Conservation (phyloP, 108 stramenopile species). For the Seminavis robusta region DNA sequence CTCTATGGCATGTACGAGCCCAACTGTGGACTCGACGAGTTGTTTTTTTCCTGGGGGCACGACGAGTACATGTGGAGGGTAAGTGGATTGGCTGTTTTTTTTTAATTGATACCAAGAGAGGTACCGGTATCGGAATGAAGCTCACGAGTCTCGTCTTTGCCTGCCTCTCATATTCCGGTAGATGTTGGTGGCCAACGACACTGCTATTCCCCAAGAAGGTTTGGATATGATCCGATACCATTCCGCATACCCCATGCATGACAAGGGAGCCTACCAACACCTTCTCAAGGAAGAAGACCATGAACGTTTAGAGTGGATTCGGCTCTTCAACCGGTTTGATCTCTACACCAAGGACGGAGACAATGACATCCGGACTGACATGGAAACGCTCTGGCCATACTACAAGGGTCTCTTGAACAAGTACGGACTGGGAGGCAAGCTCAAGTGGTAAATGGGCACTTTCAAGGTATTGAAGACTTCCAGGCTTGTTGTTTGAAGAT, state of each 20-base stretch:
- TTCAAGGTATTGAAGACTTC: too few relatives aligned
- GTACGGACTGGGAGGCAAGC: slow-evolving; percentile 60
- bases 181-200: slow-evolving; percentile 72
- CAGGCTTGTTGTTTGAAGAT: too few relatives aligned
- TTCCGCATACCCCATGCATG: slow-evolving; percentile 72
- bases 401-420: slow-evolving; percentile 64
- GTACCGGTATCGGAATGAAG: too few relatives aligned
- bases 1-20: slow-evolving; percentile 59
- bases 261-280: slow-evolving; percentile 62
- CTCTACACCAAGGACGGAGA: slow-evolving; percentile 77
- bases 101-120: too few relatives aligned
- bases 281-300: slow-evolving; percentile 61
- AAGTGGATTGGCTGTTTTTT: too few relatives aligned
- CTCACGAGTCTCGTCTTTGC: too few relatives aligned
- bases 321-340: slow-evolving; percentile 73
- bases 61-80: slow-evolving; percentile 86
- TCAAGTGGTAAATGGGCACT: slow-evolving; percentile 65
- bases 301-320: slow-evolving; percentile 56
- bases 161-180: too few relatives aligned
- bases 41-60: slow-evolving; percentile 75
- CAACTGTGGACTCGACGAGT: slow-evolving; percentile 62
- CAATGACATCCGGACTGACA: slow-evolving; percentile 41
- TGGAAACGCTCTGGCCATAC: slow-evolving; percentile 68
- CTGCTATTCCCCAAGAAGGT: slow-evolving; percentile 57
- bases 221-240: slow-evolving; percentile 83